Percentiles rank a stretch among this genome's conserved stretches.
These are phyloP conservation scores for Hippophae gyantsensis DNA, from an alignment of 306 rosid species.

Conservation along the genomic window DNA sequence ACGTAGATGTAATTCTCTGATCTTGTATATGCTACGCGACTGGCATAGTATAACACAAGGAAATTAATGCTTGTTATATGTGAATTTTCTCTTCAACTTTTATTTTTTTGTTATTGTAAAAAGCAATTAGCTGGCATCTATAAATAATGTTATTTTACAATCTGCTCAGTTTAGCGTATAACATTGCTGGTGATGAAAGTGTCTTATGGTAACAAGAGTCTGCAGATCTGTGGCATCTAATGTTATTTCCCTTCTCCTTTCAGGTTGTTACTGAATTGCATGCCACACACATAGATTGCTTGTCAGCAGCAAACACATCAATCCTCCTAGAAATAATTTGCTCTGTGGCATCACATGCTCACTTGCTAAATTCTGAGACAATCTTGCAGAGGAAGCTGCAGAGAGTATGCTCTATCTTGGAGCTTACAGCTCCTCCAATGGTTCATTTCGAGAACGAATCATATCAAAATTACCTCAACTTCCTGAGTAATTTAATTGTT, in stretches of 20 bases:
- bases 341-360: constrained; percentile 68
- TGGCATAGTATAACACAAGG: too few species aligned
- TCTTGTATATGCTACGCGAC: too few species aligned
- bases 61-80: too few species aligned
- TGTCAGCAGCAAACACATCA: constrained; percentile 43
- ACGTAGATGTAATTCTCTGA: background rate
- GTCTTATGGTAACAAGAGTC: background rate
- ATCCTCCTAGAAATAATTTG: constrained; percentile 62
- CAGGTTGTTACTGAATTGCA: constrained; percentile 70
- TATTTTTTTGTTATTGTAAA: too few species aligned
- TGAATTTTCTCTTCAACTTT: too few species aligned
- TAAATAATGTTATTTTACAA: too few species aligned
- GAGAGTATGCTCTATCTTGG: constrained; percentile 80
- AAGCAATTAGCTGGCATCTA: too few species aligned
- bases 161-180: background rate
- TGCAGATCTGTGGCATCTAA: constrained; percentile 9
- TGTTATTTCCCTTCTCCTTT: constrained; percentile 11
- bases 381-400: constrained; percentile 68
- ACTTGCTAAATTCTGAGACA: constrained; percentile 51
- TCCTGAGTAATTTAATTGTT: constrained; percentile 40
- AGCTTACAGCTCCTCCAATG: constrained; percentile 79
- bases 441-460: constrained; percentile 98
- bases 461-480: constrained; percentile 59
- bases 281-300: constrained; percentile 41
- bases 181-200: background rate